Base-by-base conservation (phyloP, 495 filamentous ascomycete genomes). In the Tuber brumale region DNA sequence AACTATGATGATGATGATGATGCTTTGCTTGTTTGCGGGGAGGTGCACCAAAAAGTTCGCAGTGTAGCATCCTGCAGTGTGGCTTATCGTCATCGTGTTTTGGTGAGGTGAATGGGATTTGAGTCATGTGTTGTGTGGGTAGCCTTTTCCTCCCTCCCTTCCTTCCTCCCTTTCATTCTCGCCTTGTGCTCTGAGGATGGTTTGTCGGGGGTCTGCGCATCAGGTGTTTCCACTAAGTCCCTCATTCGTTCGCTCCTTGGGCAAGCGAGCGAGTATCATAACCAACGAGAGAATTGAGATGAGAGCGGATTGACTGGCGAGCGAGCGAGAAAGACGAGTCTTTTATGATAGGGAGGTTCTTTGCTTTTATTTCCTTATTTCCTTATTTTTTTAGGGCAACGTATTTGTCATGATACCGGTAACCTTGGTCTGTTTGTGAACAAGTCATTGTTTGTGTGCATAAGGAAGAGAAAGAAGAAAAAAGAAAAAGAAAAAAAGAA, bases 361-460 rank as follows among this genome's bases (percentile, higher is more conserved):
- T 66, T 66, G 57, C 57, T 66, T 66, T 51, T 51, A 51, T 51
- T 51, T 51, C 19, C 6, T 48, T 21, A 48, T 48, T 48, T 51
- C n/a, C n/a, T 51, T n/a, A 16, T 44, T 44, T 16, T 16, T 35
- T 66, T 14, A 66, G 57, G 57, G 57, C 57, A 66, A 66, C 27
- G 12, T 35, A 27, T 35, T 66, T 66, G 3, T 18, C 4, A 16
- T 35, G 57, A 10, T 66, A n/a, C n/a, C n/a, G n/a, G n/a, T n/a
- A 66, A 27, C 57, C 57, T 35, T 66, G 57, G 57, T 66, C 57
- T 66, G 27, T 66, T 66, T 66, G 27, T 66, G 57, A 66, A 66
- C 57, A 66, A 66, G 57, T 66, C 57, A 66, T 66, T 66, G 57
- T 66, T 16, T 66, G 27, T 31, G 51, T 66, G 57, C 57, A 66